A percentile compares a stretch with the other conserved stretches of the same genome.
These are phyloP conservation scores for Candida mattraensis DNA, from an alignment of 805 yeast species.

Conservation along the genomic window DNA sequence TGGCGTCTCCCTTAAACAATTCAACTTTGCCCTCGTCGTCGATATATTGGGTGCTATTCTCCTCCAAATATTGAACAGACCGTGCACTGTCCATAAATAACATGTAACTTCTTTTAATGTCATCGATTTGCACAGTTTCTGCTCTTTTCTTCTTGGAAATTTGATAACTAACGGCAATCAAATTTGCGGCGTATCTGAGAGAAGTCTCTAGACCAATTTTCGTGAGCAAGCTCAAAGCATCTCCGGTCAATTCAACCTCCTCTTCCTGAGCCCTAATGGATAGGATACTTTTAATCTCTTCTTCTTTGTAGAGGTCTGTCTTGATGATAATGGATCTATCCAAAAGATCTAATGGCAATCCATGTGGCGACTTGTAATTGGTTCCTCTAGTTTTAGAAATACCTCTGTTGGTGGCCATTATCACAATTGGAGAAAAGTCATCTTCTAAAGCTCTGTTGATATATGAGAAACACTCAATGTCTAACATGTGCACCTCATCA, in stretches of 20 bases:
- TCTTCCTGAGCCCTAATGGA: slow-evolving; percentile 82
- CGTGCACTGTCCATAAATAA: slow-evolving; percentile 86
- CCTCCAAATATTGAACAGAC: slow-evolving; percentile 68
- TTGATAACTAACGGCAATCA: slow-evolving; percentile 87
- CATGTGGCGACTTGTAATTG: slow-evolving; percentile 89
- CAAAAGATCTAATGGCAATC: slow-evolving; percentile 91
- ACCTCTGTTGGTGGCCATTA: slow-evolving; percentile 95
- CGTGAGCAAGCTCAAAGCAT: slow-evolving; percentile 76
- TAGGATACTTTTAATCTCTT: slow-evolving; percentile 79
- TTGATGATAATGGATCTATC: slow-evolving; percentile 90
- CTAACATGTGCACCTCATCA: slow-evolving; percentile 98
- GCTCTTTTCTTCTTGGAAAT: slow-evolving; percentile 74
- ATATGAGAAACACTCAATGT: slow-evolving; percentile 93
- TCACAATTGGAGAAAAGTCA: slow-evolving; percentile 89
- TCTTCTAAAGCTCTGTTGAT: slow-evolving; percentile 92
- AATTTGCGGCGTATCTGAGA: slow-evolving; percentile 87
- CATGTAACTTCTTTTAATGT: slow-evolving; percentile 79
- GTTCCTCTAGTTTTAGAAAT: slow-evolving; percentile 90
- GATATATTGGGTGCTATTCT: slow-evolving; percentile 53
- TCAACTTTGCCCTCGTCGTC: slow-evolving; percentile 76
- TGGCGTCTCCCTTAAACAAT: slow-evolving; percentile 43
- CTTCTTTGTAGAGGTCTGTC: slow-evolving; percentile 83
- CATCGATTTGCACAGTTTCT: slow-evolving; percentile 61
- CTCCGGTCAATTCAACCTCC: slow-evolving; percentile 58
- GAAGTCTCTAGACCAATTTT: slow-evolving; percentile 74